Conservation (phyloP, 257 asterid genomes). For the Solanum pinnatisectum region DNA sequence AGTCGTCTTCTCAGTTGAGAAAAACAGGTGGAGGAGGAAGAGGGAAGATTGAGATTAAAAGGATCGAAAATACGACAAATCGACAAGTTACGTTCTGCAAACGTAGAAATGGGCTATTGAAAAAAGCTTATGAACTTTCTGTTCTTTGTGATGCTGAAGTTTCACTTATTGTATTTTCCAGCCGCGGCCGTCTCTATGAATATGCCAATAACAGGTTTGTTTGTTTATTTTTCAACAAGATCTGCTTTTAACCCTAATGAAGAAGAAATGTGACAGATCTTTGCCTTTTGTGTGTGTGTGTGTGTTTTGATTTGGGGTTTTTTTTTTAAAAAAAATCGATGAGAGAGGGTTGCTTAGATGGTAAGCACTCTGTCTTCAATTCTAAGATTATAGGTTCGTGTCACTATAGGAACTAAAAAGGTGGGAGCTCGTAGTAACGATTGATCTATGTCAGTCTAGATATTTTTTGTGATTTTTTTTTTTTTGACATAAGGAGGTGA, state of each 20-base stretch:
- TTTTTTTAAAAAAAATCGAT: neutral
- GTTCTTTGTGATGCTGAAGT: constrained; percentile 89
- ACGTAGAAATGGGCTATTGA: constrained; percentile 71
- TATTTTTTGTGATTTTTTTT: neutral
- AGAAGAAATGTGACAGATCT: neutral
- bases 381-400: neutral
- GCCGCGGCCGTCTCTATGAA: constrained; percentile 79
- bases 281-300: neutral
- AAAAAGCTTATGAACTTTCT: constrained; percentile 85
- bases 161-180: constrained; percentile 82
- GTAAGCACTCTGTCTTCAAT: neutral
- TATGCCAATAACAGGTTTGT: constrained; percentile 76
- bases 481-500: neutral
- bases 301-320: neutral
- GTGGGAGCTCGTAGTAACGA: neutral
- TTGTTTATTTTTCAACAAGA: neutral
- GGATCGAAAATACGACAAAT: constrained; percentile 80
- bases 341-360: neutral
- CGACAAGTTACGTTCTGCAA: constrained; percentile 90
- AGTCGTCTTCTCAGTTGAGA: constrained; percentile 26
- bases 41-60: constrained; percentile 79
- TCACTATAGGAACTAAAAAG: neutral
- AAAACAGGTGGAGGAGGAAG: constrained; percentile 35
- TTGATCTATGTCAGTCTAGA: neutral
- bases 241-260: neutral